A percentile compares a stretch with the other conserved stretches of the same genome.
phyloP scores from a whole-genome alignment of 163 green algal genomes.

The Chloroidium sp. region DNA sequence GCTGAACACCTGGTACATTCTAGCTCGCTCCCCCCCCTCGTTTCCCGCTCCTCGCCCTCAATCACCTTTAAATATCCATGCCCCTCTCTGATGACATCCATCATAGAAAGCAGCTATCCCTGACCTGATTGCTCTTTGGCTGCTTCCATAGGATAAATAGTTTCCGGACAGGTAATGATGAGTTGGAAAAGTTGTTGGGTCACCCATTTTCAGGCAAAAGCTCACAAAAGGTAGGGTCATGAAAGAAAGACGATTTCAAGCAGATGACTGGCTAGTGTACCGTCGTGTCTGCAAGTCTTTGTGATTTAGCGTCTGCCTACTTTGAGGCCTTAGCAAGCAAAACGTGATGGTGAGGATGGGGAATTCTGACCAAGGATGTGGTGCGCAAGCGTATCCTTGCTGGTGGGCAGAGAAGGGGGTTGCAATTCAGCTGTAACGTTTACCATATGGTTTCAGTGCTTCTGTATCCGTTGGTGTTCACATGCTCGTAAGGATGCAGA shows the following conservation, averaged over 20 bases:
- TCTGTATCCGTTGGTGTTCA: too few relatives aligned
- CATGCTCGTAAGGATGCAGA: not conserved
- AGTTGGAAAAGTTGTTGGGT: too few relatives aligned
- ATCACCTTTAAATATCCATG: constrained; percentile 1
- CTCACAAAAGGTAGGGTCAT: too few relatives aligned
- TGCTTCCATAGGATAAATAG: too few relatives aligned
- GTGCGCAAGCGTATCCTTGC: not conserved
- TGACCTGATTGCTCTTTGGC: not conserved
- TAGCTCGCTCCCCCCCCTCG: not conserved
- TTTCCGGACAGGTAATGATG: too few relatives aligned
- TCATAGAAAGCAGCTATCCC: not conserved
- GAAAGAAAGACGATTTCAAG: too few relatives aligned
- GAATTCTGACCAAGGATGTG: not conserved
- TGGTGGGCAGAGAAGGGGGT: not conserved
- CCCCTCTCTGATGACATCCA: not conserved
- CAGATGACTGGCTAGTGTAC: too few relatives aligned
- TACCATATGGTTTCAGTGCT: not conserved
- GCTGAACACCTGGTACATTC: constrained; percentile 8
- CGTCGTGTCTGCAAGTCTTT: too few relatives aligned
- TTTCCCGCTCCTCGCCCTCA: not conserved
- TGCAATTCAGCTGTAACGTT: not conserved
- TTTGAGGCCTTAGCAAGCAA: too few relatives aligned
- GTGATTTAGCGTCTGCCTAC: too few relatives aligned
- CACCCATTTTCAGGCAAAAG: too few relatives aligned
- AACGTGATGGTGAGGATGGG: not conserved